Evolutionary conservation across 1,284 basidiomycete species (phyloP).

Genomic region (Leccinum variabile): DNA sequence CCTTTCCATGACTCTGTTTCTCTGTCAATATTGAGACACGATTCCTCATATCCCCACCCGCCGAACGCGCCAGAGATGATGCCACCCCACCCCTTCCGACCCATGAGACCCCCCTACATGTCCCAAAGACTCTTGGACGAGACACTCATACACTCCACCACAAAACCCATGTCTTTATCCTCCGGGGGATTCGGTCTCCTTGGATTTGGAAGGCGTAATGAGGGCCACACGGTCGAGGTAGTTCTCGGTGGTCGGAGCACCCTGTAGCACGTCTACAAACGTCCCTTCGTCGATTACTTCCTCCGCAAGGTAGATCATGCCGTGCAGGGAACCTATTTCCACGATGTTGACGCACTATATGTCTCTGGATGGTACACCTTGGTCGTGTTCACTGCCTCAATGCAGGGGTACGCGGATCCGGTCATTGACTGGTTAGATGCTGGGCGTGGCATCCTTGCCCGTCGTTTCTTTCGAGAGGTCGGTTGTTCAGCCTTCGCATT

Average conservation of each 20-base stretch:
- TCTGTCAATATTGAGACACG: constrained; percentile 21
- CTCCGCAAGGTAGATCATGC: constrained; percentile 71
- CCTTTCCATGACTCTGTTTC: constrained; percentile 16
- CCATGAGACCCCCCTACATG: constrained; percentile 70
- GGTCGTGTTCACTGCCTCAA: constrained; percentile 97
- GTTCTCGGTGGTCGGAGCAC: constrained; percentile 87
- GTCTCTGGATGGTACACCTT: constrained; percentile 99
- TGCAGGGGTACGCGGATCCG: constrained; percentile 99
- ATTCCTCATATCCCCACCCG: constrained; percentile 27
- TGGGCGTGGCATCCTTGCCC: constrained; percentile 85
- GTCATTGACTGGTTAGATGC: constrained; percentile 99
- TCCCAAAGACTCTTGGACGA: constrained; percentile 96
- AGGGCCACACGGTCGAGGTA: constrained; percentile 94
- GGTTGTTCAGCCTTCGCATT: constrained; percentile 31
- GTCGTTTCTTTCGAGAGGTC: constrained; percentile 91
- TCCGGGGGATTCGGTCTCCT: constrained; percentile 59
- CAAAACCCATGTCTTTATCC: constrained; percentile 62
- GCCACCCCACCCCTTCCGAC: constrained; percentile 49
- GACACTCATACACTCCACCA: constrained; percentile 97
- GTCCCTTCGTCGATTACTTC: constrained; percentile 96
- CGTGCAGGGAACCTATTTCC: background rate
- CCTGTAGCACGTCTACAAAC: constrained; percentile 97
- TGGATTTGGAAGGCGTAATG: constrained; percentile 61
- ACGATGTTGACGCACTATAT: constrained; percentile 42
- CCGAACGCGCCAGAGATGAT: constrained; percentile 42